Base-by-base conservation (phyloP, 192 early-diverging fungal genomes). In the Backusella luteola region DNA sequence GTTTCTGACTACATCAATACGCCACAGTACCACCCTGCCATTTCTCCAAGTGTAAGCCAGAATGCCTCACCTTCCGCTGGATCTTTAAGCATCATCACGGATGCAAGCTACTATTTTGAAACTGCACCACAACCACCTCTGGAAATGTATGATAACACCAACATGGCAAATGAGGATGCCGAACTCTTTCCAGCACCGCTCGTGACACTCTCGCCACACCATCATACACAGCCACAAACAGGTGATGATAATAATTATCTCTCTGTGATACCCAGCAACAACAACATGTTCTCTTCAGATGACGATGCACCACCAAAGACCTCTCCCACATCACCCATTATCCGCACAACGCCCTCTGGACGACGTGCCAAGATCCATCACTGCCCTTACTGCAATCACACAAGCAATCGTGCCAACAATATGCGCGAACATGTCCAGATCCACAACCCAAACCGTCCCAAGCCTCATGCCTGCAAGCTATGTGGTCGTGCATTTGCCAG, bases 391-490 rank as follows among this genome's bases (percentile, higher is more conserved):
- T 93, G 92, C 69, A 68, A 79, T 41, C 79, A 86, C 73, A 81
- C 83, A 7, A 93, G 92, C 53, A 87, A 88, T 32, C 84, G 92
- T 53, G 86, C 87, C 66, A 92, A 89, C 75, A 93, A 93, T 75
- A 83, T 93, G 75, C 83, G 91, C 67, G 85, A 88, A 12, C 92
- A 93, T 71, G 77, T 87, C 39, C 77, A 77, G 73, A 93, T 89
- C 1, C 92, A 93, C 69, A 85, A 93, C 79, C 90, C 90, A 14
- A 84, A 88, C 67, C 87, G 92, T 35, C 84, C 88, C 34, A 89
- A 87, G 42, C 84, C 84, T 34, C 91, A 86, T 81, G 76, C 74
- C 39, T 93, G 92, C 76, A 70, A 77, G 1, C 70, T 75, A 17
- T 93, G 92, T 69, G 70, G 74, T 17, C 90, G 89, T 46, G 76